Evolutionary conservation across 805 yeast species (phyloP), one percentile per base, ranked within the genome.

Genomic region (Ogataea paradorogensis): DNA sequence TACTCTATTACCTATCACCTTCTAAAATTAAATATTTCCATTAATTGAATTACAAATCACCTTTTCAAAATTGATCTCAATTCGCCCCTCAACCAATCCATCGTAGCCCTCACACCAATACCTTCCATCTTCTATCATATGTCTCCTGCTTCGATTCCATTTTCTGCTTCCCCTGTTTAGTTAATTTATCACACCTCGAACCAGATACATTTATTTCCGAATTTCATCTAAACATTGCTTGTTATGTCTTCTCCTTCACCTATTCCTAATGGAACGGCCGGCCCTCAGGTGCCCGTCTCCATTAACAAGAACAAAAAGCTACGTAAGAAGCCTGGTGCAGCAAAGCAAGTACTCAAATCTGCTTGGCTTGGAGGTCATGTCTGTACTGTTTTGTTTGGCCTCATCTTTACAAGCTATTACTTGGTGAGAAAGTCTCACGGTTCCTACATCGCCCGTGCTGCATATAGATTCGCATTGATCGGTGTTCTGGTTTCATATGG

Each of bases 281-380:
- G 9, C 21, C 34, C 42, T 5, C 18, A 38, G 20, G 27, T 22
- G 33, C 32, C 33, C 3, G 40, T 31, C n/a, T 28, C 39, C 10
- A 26, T 33, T 15, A 30, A 18, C 25, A 40, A 40, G 34, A 62
- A 62, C 22, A 64, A 59, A 50, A 66, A 52, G 45, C 58, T 65
- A 16, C 62, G 66, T 33, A 69, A 58, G 57, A 68, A 67, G 43
- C 50, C 40, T 25, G 47, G 47, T 10, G 49, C 44, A 13, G 55
- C 59, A 16, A 61, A 63, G 36, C 73, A 75, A 15, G 43, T 72
- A 34, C 70, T 72, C 52, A 70, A 71, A 47, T 57, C 65, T 35
- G 43, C 66, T 11, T 81, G 88, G 88, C 47, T 78, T 8, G 71
- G 60, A 3, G 86, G 87, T 11, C 87, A 81, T 58, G 44, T 45